Base-by-base conservation (phyloP, 106 monocot genomes). In the Apostasia shenzhenica region DNA sequence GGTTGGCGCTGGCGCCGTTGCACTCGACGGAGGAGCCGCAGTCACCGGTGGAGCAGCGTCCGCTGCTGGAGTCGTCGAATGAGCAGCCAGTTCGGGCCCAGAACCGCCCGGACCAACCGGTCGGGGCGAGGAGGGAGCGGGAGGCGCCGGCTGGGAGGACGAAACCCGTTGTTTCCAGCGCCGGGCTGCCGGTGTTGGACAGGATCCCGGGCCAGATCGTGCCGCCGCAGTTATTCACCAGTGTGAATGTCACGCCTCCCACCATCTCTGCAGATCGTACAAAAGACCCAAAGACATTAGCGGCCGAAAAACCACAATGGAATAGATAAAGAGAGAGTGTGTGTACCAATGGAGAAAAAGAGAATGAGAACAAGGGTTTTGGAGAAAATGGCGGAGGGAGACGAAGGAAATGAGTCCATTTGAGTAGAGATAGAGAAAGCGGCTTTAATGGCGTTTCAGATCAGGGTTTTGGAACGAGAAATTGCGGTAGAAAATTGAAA, bases 61-160 rank as follows among this genome's bases (percentile, higher is more conserved):
- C 81, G 14, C 48, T 56, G 45, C 83, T 77, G 53, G 72, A n/a
- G 40, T 52, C 6, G 73, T 86, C 86, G 67, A 72, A 76, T 55
- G 6, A 59, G 82, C 93, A 90, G 4, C 74, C 72, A 11, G 86
- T 93, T 26, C 84, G 86, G 2, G 76, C 90, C 93, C 86, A 93
- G 75, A 93, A 79, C 61, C 89, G 79, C 43, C 89, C 89, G 13
- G 84, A 84, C 93, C 93, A 89, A 8, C 82, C 78, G 42, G 80
- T 59, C 37, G 45, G 73, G 3, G 55, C 41, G 6, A 14, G n/a
- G 65, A 66, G 46, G 14, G 55, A 56, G 55, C 46, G 65, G 56
- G 73, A 42, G 54, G 37, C 6, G 45, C 45, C 43, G 39, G 55
- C 10, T 2, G 55, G 11, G 66, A 43, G 63, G 55, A 65, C 6